phyloP scores from a whole-genome alignment of 768 basidiomycete species.

The Serendipita vermifera region DNA sequence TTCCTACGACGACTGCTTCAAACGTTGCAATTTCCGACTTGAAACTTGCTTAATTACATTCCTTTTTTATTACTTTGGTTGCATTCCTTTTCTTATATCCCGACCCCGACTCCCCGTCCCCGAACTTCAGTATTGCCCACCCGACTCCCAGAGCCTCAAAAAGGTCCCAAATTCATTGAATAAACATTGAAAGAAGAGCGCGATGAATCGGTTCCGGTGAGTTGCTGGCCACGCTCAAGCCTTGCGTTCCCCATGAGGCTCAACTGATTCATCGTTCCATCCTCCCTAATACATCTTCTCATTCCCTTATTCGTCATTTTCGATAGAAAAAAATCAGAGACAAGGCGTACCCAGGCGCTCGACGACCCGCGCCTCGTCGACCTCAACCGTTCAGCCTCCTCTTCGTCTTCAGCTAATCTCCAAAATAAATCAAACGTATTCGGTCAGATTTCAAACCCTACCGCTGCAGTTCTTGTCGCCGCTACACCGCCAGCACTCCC shows the following conservation, averaged over 20 bases:
- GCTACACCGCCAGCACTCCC: constrained; percentile 34
- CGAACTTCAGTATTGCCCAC: background rate
- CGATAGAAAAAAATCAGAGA: constrained; percentile 66
- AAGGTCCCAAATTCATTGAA: no score
- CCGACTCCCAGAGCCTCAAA: no score
- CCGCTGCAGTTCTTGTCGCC: constrained; percentile 25
- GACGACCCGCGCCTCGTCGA: constrained; percentile 20
- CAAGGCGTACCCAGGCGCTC: constrained; percentile 32
- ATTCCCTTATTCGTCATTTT: constrained; percentile 13
- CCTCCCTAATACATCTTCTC: constrained; percentile 9
- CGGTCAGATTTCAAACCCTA: constrained; percentile 9
- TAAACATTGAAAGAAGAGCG: constrained; percentile 10
- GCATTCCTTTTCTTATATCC: background rate
- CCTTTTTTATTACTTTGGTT: background rate
- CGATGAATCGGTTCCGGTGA: constrained; percentile 78
- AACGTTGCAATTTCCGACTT: no score
- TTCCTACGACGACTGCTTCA: no score
- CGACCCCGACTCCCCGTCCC: background rate
- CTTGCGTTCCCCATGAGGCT: constrained; percentile 19
- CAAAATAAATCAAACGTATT: constrained; percentile 14
- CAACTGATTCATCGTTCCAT: constrained; percentile 19
- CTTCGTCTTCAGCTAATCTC: constrained; percentile 22
- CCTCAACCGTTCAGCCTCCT: constrained; percentile 10
- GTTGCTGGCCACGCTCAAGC: constrained; percentile 21
- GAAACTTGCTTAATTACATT: no score